Conservation (phyloP, 768 basidiomycete species). For the Pisolithus sp. region DNA sequence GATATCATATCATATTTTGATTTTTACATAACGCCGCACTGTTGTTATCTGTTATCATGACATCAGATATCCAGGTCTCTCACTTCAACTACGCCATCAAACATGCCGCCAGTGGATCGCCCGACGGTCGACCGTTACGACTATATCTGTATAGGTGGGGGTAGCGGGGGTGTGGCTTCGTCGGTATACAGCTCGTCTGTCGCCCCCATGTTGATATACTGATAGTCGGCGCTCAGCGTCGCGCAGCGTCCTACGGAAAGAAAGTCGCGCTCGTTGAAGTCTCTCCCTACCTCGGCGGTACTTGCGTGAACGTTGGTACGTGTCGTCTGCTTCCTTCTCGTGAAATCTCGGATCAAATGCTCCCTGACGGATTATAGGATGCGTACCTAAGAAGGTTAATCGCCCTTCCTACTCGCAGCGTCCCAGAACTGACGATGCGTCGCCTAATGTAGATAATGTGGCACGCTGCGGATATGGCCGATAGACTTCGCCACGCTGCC, state of each 20-base stretch:
- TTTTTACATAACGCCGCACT: neutral
- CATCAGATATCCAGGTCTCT: conserved; percentile 44
- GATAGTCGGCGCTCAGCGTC: conserved; percentile 46
- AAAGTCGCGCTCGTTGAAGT: conserved; percentile 88
- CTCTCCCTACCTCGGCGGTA: conserved; percentile 75
- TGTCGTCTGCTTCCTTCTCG: conserved; percentile 7
- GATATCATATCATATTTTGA: conserved; percentile 3
- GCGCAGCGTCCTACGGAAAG: conserved; percentile 87
- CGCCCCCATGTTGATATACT: neutral
- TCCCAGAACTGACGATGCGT: neutral
- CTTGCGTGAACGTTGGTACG: conserved; percentile 96
- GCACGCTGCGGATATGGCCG: conserved; percentile 88
- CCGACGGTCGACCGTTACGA: conserved; percentile 69
- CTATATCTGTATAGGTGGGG: conserved; percentile 85
- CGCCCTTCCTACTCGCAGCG: neutral
- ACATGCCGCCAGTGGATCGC: conserved; percentile 68
- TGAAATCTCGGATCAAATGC: conserved; percentile 2
- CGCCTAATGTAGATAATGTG: conserved; percentile 77
- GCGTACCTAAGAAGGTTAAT: conserved; percentile 90
- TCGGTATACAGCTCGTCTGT: conserved; percentile 48
- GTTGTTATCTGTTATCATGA: conserved; percentile 27
- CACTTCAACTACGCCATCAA: conserved; percentile 29
- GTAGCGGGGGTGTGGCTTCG: conserved; percentile 86
- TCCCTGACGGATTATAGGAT: conserved; percentile 47
- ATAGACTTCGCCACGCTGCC: conserved; percentile 72